These are phyloP conservation scores for Schoenoplectus triqueter DNA, from an alignment of 202 grass and related monocot species.

Conservation along the genomic window DNA sequence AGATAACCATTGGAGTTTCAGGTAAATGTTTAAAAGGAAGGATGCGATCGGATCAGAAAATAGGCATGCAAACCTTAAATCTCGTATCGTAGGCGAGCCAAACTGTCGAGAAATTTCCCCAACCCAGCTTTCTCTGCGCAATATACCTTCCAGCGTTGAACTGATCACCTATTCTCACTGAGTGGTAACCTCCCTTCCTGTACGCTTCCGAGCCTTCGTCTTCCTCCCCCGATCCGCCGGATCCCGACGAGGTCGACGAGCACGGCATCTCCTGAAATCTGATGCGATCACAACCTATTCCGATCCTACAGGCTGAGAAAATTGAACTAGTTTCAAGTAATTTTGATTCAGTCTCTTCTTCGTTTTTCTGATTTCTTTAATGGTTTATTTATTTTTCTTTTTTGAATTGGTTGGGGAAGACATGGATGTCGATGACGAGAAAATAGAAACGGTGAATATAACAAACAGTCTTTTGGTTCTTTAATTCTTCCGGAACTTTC, in stretches of 20 bases:
- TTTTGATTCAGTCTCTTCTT: not conserved
- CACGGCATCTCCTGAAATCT: constrained; percentile 53
- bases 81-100: constrained; percentile 93
- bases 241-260: constrained; percentile 66
- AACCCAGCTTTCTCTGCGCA: constrained; percentile 92
- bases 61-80: constrained; percentile 44
- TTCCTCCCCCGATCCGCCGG: constrained; percentile 65
- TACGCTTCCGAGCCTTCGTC: constrained; percentile 92
- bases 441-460: constrained; percentile 33
- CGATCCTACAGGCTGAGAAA: constrained; percentile 7
- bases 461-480: constrained; percentile 19
- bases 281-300: constrained; percentile 17
- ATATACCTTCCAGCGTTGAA: constrained; percentile 79
- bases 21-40: not conserved
- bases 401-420: constrained; percentile 30
- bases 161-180: constrained; percentile 79
- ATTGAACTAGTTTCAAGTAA: not conserved
- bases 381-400: constrained; percentile 24
- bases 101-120: constrained; percentile 98
- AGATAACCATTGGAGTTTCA: not conserved
- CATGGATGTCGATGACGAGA: not conserved
- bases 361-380: not conserved
- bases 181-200: constrained; percentile 95
- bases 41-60: not conserved
- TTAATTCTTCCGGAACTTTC: not conserved